A percentile compares a stretch with the other conserved stretches of the same genome.
phyloP scores from a whole-genome alignment of 2,329 filamentous ascomycete species.

The Aspergillus fumigatus region DNA sequence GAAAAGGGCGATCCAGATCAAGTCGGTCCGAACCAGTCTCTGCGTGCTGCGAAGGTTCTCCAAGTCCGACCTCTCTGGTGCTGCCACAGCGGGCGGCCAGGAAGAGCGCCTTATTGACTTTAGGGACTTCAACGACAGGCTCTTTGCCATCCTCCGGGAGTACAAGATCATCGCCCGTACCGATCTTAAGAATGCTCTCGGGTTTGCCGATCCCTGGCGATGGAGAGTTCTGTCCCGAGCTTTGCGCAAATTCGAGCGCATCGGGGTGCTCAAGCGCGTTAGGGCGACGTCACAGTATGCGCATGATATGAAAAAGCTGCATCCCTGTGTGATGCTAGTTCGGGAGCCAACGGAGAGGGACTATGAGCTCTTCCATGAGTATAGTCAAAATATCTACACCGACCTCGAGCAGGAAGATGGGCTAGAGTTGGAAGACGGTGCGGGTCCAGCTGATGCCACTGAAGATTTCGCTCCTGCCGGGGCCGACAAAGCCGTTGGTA shows the following conservation, averaged over 20 bases:
- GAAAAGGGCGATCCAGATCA: slow-evolving; percentile 49
- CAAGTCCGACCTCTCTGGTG: slow-evolving; percentile 12
- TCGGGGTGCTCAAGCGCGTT: slow-evolving; percentile 44
- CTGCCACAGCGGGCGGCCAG: background rate
- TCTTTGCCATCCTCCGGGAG: slow-evolving; percentile 48
- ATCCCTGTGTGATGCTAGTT: slow-evolving; percentile 42
- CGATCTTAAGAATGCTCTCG: slow-evolving; percentile 49
- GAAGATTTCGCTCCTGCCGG: slow-evolving; percentile 8
- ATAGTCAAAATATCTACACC: slow-evolving; percentile 24
- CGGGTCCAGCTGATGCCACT: slow-evolving; percentile 21
- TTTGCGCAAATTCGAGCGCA: slow-evolving; percentile 42
- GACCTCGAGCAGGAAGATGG: slow-evolving; percentile 26
- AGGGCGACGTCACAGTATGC: slow-evolving; percentile 40
- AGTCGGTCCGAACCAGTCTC: slow-evolving; percentile 51
- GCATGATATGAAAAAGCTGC: slow-evolving; percentile 28
- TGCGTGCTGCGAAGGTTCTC: slow-evolving; percentile 51
- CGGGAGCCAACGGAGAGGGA: slow-evolving; percentile 39
- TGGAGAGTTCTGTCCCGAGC: slow-evolving; percentile 40
- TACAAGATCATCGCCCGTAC: slow-evolving; percentile 48
- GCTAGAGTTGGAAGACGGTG: slow-evolving; percentile 33
- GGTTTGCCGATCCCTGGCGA: slow-evolving; percentile 35
- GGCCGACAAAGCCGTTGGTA: slow-evolving; percentile 5
- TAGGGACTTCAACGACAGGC: slow-evolving; percentile 44
- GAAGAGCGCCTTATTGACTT: slow-evolving; percentile 41
- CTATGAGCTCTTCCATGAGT: slow-evolving; percentile 37